A percentile compares a stretch with the other conserved stretches of the same genome.
phyloP scores from a whole-genome alignment of 371 early-diverging fungal species.

The Umbelopsis sp. region DNA sequence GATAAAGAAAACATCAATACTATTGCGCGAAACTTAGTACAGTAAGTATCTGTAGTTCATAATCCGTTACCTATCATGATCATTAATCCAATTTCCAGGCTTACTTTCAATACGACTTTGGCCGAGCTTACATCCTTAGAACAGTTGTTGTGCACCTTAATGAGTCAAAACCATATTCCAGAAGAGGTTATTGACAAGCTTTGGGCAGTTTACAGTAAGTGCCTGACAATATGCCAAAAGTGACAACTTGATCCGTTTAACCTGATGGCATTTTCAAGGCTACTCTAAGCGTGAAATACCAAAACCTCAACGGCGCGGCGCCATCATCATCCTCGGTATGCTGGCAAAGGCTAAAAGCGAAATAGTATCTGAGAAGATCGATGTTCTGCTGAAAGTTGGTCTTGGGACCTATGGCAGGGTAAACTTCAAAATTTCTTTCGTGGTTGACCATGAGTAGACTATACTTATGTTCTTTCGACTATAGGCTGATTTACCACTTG shows the following conservation, averaged over 20 bases:
- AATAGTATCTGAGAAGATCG: slow-evolving; percentile 81
- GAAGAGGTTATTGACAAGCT: slow-evolving; percentile 77
- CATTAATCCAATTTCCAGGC: slow-evolving; percentile 33
- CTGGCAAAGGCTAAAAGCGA: slow-evolving; percentile 81
- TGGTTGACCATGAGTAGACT: slow-evolving; percentile 1
- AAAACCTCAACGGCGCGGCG: slow-evolving; percentile 81
- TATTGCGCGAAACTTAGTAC: slow-evolving; percentile 75
- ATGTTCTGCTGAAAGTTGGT: slow-evolving; percentile 82
- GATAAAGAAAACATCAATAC: slow-evolving; percentile 65
- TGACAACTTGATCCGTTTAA: neutral
- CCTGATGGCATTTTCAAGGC: slow-evolving; percentile 37
- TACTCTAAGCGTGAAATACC: slow-evolving; percentile 69
- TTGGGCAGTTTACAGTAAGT: slow-evolving; percentile 81
- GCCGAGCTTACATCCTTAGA: slow-evolving; percentile 95
- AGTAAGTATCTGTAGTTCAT: slow-evolving; percentile 26
- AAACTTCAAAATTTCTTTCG: neutral
- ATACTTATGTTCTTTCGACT: neutral
- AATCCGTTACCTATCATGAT: neutral
- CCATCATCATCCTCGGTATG: slow-evolving; percentile 92
- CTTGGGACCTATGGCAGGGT: slow-evolving; percentile 82
- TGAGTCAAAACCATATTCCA: slow-evolving; percentile 63
- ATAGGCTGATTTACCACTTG: slow-evolving; percentile 74
- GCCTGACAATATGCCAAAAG: neutral
- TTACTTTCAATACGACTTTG: slow-evolving; percentile 83
- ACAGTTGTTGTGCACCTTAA: slow-evolving; percentile 79